Evolutionary conservation across 2,329 filamentous ascomycete genomes (phyloP).

Genomic region (Ceratocystis lukuohia): DNA sequence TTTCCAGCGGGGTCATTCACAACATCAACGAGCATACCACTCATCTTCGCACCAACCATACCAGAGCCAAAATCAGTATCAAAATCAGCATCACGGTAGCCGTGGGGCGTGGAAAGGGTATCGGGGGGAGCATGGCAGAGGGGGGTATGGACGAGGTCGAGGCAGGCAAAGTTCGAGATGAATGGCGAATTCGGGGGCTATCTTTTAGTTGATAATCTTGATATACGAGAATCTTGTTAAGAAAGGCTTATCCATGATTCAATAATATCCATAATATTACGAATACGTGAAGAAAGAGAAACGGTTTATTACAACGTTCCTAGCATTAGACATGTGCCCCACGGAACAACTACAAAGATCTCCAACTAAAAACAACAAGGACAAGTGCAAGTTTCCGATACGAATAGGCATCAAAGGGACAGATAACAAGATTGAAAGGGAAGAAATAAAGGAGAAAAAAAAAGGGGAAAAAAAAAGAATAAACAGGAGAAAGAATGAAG

Average conservation of each 20-base stretch:
- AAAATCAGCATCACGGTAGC: neutral
- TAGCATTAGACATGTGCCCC: neutral
- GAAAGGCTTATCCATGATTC: too few species aligned
- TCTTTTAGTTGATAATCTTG: too few species aligned
- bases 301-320: too few species aligned
- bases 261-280: too few species aligned
- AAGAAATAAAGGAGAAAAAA: constrained; percentile 21
- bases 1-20: neutral
- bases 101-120: neutral
- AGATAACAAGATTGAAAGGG: neutral
- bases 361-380: constrained; percentile 4
- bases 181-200: neutral
- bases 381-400: neutral
- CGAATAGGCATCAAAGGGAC: neutral
- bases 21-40: neutral
- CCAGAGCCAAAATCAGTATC: neutral
- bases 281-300: too few species aligned
- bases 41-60: neutral
- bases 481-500: constrained; percentile 16
- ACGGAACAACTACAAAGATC: neutral
- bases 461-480: constrained; percentile 21
- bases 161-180: neutral
- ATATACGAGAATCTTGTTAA: too few species aligned
- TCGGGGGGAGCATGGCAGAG: constrained; percentile 1
- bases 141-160: neutral